A percentile compares a stretch with the other conserved stretches of the same genome.
phyloP scores from a whole-genome alignment of 2,329 filamentous ascomycete genomes.

The Myriangium duriaei region DNA sequence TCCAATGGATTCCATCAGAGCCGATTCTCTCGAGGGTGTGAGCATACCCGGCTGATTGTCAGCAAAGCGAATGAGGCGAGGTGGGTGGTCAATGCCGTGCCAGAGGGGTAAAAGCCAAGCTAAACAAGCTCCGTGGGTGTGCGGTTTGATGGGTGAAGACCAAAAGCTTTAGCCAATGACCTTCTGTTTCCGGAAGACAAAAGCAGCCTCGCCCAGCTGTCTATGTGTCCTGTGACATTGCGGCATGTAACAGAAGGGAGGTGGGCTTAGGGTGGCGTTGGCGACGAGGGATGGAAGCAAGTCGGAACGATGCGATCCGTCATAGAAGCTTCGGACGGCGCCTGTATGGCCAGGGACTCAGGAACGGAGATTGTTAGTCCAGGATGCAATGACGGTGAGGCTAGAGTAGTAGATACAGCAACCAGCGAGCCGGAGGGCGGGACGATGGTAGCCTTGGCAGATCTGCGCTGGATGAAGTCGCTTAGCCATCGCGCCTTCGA shows the following conservation, averaged over 20 bases:
- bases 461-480: too few species aligned
- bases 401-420: neutral
- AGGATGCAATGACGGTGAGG: neutral
- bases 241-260: neutral
- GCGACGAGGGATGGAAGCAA: neutral
- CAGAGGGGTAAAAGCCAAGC: neutral
- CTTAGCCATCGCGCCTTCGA: constrained; percentile 8
- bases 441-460: constrained; percentile 6
- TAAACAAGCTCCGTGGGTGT: neutral
- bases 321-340: neutral
- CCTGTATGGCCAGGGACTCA: neutral
- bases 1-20: too few species aligned
- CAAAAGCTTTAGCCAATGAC: too few species aligned
- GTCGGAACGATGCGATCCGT: constrained; percentile 10
- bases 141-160: too few species aligned
- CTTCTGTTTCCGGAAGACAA: neutral
- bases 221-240: neutral
- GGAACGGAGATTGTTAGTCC: too few species aligned
- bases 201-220: neutral
- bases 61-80: too few species aligned
- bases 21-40: too few species aligned
- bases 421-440: neutral
- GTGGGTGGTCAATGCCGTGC: neutral
- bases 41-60: too few species aligned
- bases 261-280: neutral